Conservation (phyloP, 2,329 filamentous ascomycete genomes). For the Metarhizium album region DNA sequence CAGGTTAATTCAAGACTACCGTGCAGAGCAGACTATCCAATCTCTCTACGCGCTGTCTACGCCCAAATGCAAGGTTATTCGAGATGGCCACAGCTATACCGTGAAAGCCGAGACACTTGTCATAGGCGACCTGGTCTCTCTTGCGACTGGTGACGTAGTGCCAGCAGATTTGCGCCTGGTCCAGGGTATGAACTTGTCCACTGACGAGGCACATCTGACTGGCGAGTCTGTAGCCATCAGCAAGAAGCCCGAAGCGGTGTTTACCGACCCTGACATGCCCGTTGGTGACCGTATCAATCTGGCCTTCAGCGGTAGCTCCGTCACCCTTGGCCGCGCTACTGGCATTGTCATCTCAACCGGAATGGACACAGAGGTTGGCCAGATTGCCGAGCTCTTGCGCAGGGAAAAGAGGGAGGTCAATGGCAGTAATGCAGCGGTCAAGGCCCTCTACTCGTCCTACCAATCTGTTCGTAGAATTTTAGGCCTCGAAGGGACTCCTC, state of each 20-base stretch:
- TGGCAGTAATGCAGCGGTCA: constrained; percentile 30
- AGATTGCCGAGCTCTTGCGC: constrained; percentile 61
- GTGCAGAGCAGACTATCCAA: constrained; percentile 52
- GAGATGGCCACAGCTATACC: constrained; percentile 38
- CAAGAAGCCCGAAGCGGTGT: constrained; percentile 49
- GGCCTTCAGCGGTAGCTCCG: constrained; percentile 60
- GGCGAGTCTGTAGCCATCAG: constrained; percentile 61
- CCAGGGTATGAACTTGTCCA: constrained; percentile 61
- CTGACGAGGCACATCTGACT: constrained; percentile 65
- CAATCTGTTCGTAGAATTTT: constrained; percentile 42
- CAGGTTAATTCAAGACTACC: constrained; percentile 49
- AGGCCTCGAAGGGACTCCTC: constrained; percentile 64
- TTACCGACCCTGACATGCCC: constrained; percentile 42
- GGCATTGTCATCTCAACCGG: constrained; percentile 61
- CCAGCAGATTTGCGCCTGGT: constrained; percentile 58
- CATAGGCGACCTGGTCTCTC: constrained; percentile 52
- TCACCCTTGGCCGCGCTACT: constrained; percentile 58
- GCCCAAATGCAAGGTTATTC: constrained; percentile 48
- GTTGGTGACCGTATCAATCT: constrained; percentile 62
- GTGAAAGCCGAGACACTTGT: constrained; percentile 49
- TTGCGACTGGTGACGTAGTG: constrained; percentile 56
- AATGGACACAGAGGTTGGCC: constrained; percentile 66
- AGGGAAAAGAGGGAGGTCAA: constrained; percentile 36
- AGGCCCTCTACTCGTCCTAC: constrained; percentile 31
- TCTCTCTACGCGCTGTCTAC: constrained; percentile 47